Conservation (phyloP, 352 stramenopile genomes). For the Thalassiosira sp. region DNA sequence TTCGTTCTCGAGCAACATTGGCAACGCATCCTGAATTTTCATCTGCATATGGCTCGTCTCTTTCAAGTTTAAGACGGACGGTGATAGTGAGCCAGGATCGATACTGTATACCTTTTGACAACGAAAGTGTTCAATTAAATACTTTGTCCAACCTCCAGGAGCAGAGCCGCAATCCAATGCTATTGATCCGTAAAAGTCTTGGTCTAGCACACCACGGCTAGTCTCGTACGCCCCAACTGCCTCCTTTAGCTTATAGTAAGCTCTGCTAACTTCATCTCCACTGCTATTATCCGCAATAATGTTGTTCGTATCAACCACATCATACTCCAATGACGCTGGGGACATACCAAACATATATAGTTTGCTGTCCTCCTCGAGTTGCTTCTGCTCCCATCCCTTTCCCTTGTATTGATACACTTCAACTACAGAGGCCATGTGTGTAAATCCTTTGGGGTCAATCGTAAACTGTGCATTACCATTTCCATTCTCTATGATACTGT, state of each 20-base stretch:
- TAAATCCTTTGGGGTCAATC: constrained; percentile 13
- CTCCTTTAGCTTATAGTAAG: constrained; percentile 29
- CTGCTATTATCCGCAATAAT: not conserved
- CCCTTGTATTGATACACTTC: constrained; percentile 16
- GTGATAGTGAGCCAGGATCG: constrained; percentile 63
- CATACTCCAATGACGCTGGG: constrained; percentile 6
- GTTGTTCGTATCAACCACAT: constrained; percentile 14
- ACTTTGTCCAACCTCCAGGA: constrained; percentile 76
- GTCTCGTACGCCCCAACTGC: constrained; percentile 1
- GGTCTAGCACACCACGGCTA: not conserved
- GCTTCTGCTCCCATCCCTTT: constrained; percentile 3
- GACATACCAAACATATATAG: constrained; percentile 6
- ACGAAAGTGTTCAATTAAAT: constrained; percentile 44
- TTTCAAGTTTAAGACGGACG: constrained; percentile 29
- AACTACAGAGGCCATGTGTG: constrained; percentile 4
- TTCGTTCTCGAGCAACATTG: constrained; percentile 11
- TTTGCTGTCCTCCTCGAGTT: not conserved
- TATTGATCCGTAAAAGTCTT: constrained; percentile 1
- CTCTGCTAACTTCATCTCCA: constrained; percentile 17
- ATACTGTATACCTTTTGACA: constrained; percentile 59
- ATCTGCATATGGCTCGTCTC: constrained; percentile 45
- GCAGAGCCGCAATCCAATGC: constrained; percentile 66
- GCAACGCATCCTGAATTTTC: constrained; percentile 34
- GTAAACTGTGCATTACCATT: not conserved
- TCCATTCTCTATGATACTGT: not conserved